Conservation (phyloP, 306 rosid species). For the Cucumis sativus region Cucumber_9930_V3 NC_026657.2:13237501-13238000, state of each 20-base stretch:
- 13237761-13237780: constrained; percentile 22
- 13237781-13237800: constrained; percentile 20
- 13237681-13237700: constrained; percentile 25
- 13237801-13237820: constrained; percentile 19
- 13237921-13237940: constrained; percentile 16
- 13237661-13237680: constrained; percentile 21
- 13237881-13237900: constrained; percentile 24
- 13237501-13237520: constrained; percentile 16
- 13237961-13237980: constrained; percentile 18
- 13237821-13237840: constrained; percentile 24
- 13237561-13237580: constrained; percentile 9
- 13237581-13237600: constrained; percentile 15
- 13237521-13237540: constrained; percentile 21
- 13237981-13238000: constrained; percentile 21
- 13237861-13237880: constrained; percentile 12
- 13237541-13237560: constrained; percentile 17
- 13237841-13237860: constrained; percentile 19
- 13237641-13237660: constrained; percentile 61
- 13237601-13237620: constrained; percentile 33
- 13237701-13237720: constrained; percentile 26
- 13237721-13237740: constrained; percentile 56
- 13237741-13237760: constrained; percentile 53
- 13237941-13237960: constrained; percentile 9
- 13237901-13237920: constrained; percentile 21
- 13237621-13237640: constrained; percentile 65